A percentile compares a stretch with the other conserved stretches of the same genome.
Evolutionary conservation across 371 early-diverging fungal species (phyloP).

Genomic region (Saksenaea vasiformis): DNA sequence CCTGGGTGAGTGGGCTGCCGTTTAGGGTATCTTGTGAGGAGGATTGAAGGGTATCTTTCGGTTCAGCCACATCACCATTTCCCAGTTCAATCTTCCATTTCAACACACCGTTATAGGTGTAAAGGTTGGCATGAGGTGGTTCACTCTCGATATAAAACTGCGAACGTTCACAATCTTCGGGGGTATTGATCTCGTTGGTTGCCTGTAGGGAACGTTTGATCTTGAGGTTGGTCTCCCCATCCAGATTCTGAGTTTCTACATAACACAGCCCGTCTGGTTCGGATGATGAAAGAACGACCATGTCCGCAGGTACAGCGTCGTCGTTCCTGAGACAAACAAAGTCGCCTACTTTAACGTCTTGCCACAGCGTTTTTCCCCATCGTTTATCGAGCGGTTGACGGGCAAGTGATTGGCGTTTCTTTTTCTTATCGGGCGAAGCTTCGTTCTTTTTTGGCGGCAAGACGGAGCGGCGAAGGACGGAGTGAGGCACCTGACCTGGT

Average conservation of each 20-base stretch:
- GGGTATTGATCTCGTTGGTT: conserved; percentile 44
- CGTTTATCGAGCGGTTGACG: conserved; percentile 37
- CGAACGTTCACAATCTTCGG: conserved; percentile 59
- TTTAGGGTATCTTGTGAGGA: conserved; percentile 4
- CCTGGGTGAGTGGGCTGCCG: background rate
- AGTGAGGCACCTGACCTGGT: conserved; percentile 55
- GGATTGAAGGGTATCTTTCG: background rate
- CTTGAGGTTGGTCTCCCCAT: conserved; percentile 89
- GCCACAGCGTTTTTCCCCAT: conserved; percentile 72
- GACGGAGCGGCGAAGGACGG: conserved; percentile 34
- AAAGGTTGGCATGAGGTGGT: conserved; percentile 75
- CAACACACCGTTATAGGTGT: conserved; percentile 74
- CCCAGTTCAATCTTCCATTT: conserved; percentile 49
- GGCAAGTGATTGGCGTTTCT: conserved; percentile 11
- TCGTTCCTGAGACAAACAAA: conserved; percentile 84
- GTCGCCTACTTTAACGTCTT: conserved; percentile 90
- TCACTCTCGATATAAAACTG: conserved; percentile 80
- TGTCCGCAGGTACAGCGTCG: conserved; percentile 91
- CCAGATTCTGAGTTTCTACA: conserved; percentile 84
- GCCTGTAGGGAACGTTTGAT: conserved; percentile 54
- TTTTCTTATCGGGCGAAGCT: conserved; percentile 11
- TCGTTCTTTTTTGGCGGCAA: conserved; percentile 3
- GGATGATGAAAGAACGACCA: conserved; percentile 66
- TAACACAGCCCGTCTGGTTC: conserved; percentile 72
- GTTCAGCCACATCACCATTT: background rate